Evolutionary conservation across 2,329 filamentous ascomycete genomes (phyloP).

Genomic region (Allantophomopsis cytisporea): DNA sequence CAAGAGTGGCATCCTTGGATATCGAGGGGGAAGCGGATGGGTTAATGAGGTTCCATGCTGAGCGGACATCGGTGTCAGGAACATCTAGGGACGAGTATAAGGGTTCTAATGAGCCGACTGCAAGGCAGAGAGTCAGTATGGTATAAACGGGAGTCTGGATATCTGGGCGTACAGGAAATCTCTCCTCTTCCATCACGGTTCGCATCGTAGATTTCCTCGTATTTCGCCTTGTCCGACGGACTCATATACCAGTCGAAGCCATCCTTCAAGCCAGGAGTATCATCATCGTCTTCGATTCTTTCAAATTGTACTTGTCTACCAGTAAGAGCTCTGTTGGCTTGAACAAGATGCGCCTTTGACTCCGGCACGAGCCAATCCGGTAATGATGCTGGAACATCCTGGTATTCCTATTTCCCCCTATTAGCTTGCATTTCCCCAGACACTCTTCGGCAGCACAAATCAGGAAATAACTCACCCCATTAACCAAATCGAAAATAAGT

Average conservation of each 20-base stretch:
- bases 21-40: slow-evolving; percentile 71
- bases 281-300: slow-evolving; percentile 68
- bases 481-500: slow-evolving; percentile 92
- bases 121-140: slow-evolving; percentile 10
- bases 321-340: slow-evolving; percentile 67
- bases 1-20: slow-evolving; percentile 87
- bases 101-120: slow-evolving; percentile 65
- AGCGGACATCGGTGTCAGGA: slow-evolving; percentile 68
- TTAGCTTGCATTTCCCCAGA: not conserved
- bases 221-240: slow-evolving; percentile 79
- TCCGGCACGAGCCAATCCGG: slow-evolving; percentile 97
- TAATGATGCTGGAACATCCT: slow-evolving; percentile 71
- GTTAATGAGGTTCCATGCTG: slow-evolving; percentile 96
- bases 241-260: slow-evolving; percentile 99
- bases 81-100: slow-evolving; percentile 74
- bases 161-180: slow-evolving; percentile 48
- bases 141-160: not conserved
- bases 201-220: slow-evolving; percentile 93
- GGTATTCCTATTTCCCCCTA: slow-evolving; percentile 54
- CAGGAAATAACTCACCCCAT: slow-evolving; percentile 46
- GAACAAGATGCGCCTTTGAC: slow-evolving; percentile 82
- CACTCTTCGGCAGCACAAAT: too few relatives aligned
- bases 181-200: slow-evolving; percentile 82
- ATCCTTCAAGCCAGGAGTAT: slow-evolving; percentile 76
- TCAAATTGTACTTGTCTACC: slow-evolving; percentile 76